Evolutionary conservation across 768 basidiomycete genomes (phyloP), one percentile per base, ranked within the genome.

Genomic region (Suillus clintonianus): DNA sequence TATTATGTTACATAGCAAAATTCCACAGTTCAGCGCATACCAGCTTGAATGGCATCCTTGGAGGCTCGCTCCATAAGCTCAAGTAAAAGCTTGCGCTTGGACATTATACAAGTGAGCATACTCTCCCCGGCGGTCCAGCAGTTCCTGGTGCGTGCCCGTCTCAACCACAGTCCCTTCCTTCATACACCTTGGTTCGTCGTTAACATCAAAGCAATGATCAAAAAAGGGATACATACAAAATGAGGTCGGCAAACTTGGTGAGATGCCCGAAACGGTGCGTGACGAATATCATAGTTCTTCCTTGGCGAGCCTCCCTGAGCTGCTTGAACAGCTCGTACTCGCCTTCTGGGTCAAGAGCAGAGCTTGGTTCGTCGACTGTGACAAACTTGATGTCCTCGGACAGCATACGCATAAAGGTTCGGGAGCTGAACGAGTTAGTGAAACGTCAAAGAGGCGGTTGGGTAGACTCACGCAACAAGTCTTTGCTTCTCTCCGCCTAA

Each of bases 371-470:
- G 56, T 80, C 80, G 10, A 76, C 75, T 1, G 70, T 69, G 13
- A 77, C 68, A 3, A 80, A 69, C 47, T 70, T 72, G 27, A 77
- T 67, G 10, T 70, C 58, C 3, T 70, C 71, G 0, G 75, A 71
- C 17, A 74, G 67, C 24, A 82, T 65, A 1, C 81, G 76, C 76
- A 80, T 79, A 68, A 81, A 81, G 4, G 77, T 77, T 36, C 80
- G 75, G 2, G 80, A 76, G 22, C 76, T 77, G 45, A 30, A n/a
- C 11, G 17, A 34, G 27, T 47, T 4, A 43, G 0, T 30, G 15
- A 39, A 41, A 30, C 7, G 41, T 6, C 15, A 39, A 43, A 3
- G 53, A 62, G 43, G 39, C n/a, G 32, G 14, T 19, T 37, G 34
- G 43, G 43, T 9, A 54, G 58, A 56, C 64, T 54, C 39, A 71